A percentile compares a stretch with the other conserved stretches of the same genome.
Evolutionary conservation across 1,284 basidiomycete genomes (phyloP).

Genomic region (Trichosporon faecale): DNA sequence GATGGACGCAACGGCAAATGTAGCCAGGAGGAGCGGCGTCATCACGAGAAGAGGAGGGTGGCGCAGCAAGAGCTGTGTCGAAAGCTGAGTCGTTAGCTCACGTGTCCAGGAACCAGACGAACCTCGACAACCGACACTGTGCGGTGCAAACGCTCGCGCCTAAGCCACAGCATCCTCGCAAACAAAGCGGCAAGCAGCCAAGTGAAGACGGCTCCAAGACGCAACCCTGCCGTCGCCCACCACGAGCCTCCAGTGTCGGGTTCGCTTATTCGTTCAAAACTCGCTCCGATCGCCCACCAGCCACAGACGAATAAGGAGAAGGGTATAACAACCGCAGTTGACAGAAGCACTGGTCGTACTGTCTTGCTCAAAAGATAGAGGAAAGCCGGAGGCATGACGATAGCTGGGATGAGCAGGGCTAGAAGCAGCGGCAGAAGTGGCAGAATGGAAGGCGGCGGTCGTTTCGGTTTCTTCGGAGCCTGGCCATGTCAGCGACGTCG

Average conservation of each 20-base stretch:
- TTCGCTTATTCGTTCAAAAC: conserved; percentile 75
- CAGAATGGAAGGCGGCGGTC: conserved; percentile 55
- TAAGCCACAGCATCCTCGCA: conserved; percentile 65
- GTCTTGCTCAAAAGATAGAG: conserved; percentile 72
- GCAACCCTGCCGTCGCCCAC: conserved; percentile 65
- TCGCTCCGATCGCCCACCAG: conserved; percentile 82
- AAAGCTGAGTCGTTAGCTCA: conserved; percentile 53
- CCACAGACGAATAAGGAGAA: conserved; percentile 74
- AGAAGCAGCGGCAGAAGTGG: conserved; percentile 80
- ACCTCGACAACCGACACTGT: conserved; percentile 69
- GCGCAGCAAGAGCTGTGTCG: conserved; percentile 69
- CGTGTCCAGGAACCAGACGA: conserved; percentile 10
- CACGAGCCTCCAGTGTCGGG: conserved; percentile 65
- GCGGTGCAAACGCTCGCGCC: conserved; percentile 58
- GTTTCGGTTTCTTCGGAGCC: conserved; percentile 12
- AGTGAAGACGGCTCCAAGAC: conserved; percentile 73
- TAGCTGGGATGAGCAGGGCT: conserved; percentile 69
- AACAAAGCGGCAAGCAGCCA: conserved; percentile 68
- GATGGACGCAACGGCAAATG: conserved; percentile 68
- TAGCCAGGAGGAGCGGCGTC: conserved; percentile 71
- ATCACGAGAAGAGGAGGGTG: conserved; percentile 80
- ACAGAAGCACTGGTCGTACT: conserved; percentile 74
- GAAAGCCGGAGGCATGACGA: conserved; percentile 69
- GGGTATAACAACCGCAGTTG: conserved; percentile 74
- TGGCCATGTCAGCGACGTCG: not conserved